Evolutionary conservation across 768 basidiomycete genomes (phyloP), one percentile per base, ranked within the genome.

Genomic region (Trametes cubensis): DNA sequence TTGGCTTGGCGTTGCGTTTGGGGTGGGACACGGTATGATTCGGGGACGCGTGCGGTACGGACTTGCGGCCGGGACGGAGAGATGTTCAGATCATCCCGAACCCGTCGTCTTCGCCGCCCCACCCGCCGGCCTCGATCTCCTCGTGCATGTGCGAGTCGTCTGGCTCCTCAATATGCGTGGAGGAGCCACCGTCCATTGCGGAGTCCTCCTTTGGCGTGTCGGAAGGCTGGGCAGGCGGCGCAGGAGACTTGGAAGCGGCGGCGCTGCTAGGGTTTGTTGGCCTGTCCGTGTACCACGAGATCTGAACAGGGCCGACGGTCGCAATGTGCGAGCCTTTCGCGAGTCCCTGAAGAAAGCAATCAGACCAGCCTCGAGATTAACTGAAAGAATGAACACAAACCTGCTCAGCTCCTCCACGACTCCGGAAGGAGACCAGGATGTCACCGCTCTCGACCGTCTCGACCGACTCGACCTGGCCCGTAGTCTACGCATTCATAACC

Each of bases 341-440:
- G 4, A 93, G 74, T 20, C 86, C 91, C 89, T 92, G 62, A 6
- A 62, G 58, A 46, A 40, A 10, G 23, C 21, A 13, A 25, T 56
- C 3, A 49, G 45, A 45, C 41, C n/a, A 3, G 6, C 4, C 7
- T 6, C 52, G 39, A 45, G 51, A 58, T 72, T 10, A n/a, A 70
- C 18, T 57, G 38, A 55, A 47, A 49, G 23, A 51, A 17, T 1
- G 23, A 59, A 30, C 39, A 70, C 78, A 34, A 66, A 90, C 91
- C 81, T 89, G 88, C 74, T 94, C 92, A 14, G 93, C 92, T 23
- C 81, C 86, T 26, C 79, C 77, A 58, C 92, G 84, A 44, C 83
- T 86, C 68, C 80, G 85, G 81, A 95, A 94, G 23, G 83, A 68
- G 5, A 92, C 87, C 6, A 92, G 66, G 34, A 87, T 70, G 63